Percentiles rank a stretch among this genome's conserved stretches.
Conservation (phyloP, 768 basidiomycete genomes). For the Kwoniella dejecticola region DNA sequence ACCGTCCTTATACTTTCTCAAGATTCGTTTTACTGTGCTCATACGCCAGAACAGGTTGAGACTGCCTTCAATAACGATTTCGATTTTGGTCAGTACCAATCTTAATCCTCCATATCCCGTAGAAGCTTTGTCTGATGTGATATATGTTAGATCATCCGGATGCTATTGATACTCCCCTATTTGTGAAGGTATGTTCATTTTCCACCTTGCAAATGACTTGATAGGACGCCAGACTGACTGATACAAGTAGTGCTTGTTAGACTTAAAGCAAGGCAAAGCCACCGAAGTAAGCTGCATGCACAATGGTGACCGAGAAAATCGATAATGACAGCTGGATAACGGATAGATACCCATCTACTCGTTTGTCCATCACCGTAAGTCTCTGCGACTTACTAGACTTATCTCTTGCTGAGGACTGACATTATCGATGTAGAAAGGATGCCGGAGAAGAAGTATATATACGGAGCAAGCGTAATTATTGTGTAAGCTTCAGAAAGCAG, state of each 20-base stretch:
- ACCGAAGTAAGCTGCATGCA: constrained; percentile 46
- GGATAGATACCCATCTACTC: constrained; percentile 89
- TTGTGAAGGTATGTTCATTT: constrained; percentile 69
- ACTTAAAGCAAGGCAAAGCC: constrained; percentile 79
- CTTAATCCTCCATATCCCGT: background rate
- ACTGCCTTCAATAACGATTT: constrained; percentile 74
- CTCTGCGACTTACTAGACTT: constrained; percentile 11
- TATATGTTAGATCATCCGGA: constrained; percentile 72
- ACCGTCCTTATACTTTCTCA: constrained; percentile 76
- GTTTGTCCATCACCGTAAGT: constrained; percentile 82
- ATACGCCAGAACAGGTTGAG: constrained; percentile 73
- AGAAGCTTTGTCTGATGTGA: constrained; percentile 61
- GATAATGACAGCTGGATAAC: constrained; percentile 1
- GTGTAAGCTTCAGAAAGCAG: constrained; percentile 46
- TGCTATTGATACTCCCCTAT: constrained; percentile 86
- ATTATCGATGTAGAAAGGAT: constrained; percentile 42
- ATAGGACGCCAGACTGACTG: constrained; percentile 8
- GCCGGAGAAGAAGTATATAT: constrained; percentile 71
- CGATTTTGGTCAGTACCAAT: constrained; percentile 37
- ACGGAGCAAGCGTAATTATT: constrained; percentile 90
- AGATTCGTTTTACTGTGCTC: constrained; percentile 92
- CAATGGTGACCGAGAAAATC: too few relatives aligned
- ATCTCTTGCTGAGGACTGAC: constrained; percentile 5
- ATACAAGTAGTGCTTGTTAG: constrained; percentile 69
- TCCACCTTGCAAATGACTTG: too few relatives aligned